Base-by-base conservation (phyloP, 2,329 filamentous ascomycete genomes). In the Alternaria gansuensis region DNA sequence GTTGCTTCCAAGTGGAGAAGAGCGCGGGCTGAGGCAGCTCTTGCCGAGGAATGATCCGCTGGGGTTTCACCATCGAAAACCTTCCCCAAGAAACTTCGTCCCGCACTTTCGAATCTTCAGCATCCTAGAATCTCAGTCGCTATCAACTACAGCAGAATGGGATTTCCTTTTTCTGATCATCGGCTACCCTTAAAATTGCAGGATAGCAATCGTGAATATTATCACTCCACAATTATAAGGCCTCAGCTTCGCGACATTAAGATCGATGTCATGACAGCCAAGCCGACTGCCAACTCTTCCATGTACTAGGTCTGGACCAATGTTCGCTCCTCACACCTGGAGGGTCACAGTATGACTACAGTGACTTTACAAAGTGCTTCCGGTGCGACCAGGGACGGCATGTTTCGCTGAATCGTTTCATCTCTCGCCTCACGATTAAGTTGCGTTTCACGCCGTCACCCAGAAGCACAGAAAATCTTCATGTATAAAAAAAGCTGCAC, bases 361-460 rank as follows among this genome's bases (percentile, higher is more conserved):
- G 46, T 8, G 39, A n/a, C n/a, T 2, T 21, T 10, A 2, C 2
- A 28, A 36, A 9, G n/a, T 50, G 14, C 29, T n/a, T 39, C n/a
- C n/a, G 24, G 26, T n/a, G 23, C 24, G 46, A 37, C 33, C 14
- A 21, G 44, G 29, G 33, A 13, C 46, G 46, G 33, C 46, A 37
- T 50, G 46, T 50, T 39, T 37, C 13, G 46, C 33, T 31, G 31
- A 50, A 50, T 39, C 46, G 69, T 72, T 72, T 73, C 69, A 72
- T 51, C 58, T 61, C 41, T 58, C 46, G 61, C 60, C 64, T 60
- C 63, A 62, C 59, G 40, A 56, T 60, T 49, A 54, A 44, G 48
- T 64, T 57, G 49, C 37, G 70, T 73, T 72, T 73, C 69, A 72
- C 34, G 46, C 50, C 44, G 45, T 37, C 52, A 28, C 23, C 28